Evolutionary conservation across 768 basidiomycete species (phyloP).

Genomic region (Boletus rubroflammeus): DNA sequence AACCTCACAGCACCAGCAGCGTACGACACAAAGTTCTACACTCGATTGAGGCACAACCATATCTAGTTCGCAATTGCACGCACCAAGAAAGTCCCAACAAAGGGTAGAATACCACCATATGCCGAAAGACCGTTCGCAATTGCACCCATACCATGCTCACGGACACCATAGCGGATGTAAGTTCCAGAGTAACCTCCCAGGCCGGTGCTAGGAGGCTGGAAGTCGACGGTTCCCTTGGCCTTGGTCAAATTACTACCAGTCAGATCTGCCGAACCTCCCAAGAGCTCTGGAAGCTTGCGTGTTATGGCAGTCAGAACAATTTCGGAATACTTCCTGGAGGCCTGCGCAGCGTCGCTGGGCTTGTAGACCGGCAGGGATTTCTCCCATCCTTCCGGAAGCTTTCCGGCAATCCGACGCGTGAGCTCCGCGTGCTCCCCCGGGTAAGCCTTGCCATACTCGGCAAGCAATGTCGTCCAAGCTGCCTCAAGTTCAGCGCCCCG

Average conservation of each 20-base stretch:
- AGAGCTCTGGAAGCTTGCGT: constrained; percentile 74
- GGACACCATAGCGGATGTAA: constrained; percentile 95
- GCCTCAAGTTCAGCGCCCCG: constrained; percentile 72
- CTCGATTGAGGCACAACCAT: constrained; percentile 6
- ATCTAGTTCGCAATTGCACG: constrained; percentile 17
- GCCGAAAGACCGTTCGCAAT: constrained; percentile 89
- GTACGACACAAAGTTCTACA: constrained; percentile 88
- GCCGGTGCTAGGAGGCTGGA: constrained; percentile 85
- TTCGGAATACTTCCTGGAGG: constrained; percentile 91
- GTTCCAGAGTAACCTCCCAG: constrained; percentile 83
- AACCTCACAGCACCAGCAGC: constrained; percentile 90
- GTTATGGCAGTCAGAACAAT: constrained; percentile 76
- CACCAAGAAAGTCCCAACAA: constrained; percentile 89
- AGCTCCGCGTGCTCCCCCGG: constrained; percentile 85
- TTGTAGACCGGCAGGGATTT: constrained; percentile 82
- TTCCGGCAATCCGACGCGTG: constrained; percentile 75
- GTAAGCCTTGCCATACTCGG: constrained; percentile 70
- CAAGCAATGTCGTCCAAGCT: constrained; percentile 69
- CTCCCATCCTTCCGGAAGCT: constrained; percentile 87
- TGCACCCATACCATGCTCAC: constrained; percentile 96
- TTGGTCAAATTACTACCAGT: constrained; percentile 92
- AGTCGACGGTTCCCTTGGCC: constrained; percentile 80
- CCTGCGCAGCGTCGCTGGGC: constrained; percentile 76
- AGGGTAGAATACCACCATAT: constrained; percentile 90
- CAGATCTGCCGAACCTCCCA: constrained; percentile 88